Base-by-base conservation (phyloP, 306 rosid genomes). In the Comarum palustre region DNA sequence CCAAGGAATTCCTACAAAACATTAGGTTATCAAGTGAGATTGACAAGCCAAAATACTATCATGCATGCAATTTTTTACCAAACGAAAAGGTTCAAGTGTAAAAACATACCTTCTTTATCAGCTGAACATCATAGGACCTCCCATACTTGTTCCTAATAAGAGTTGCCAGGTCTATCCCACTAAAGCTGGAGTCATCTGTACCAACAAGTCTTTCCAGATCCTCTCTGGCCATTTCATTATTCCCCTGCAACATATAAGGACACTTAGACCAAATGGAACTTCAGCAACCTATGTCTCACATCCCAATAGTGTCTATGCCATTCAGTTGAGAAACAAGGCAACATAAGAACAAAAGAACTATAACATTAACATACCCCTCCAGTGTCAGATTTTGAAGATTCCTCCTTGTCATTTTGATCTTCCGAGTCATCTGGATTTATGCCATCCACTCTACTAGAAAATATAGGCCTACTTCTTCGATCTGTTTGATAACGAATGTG, bases 141-240 rank as follows among this genome's bases (percentile, higher is more conserved):
- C 97, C 98, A 73, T 94, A 91, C 85, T 89, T 94, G 73, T 91
- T 88, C 87, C 98, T 81, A 24, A 94, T 91, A 68, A 94, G 92
- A 76, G 91, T 94, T 70, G 98, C 98, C 70, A 94, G 88, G 78
- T 94, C 98, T 77, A 94, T 78, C 71, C 98, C 98, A 76, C 88
- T 91, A 65, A 94, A 94, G 22, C 76, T 29, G 20, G 98, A 91
- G 82, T 94, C 98, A 85, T 94, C 97, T 66, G 64, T 75, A 14
- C 98, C 98, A 55, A 87, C 96, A 36, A 92, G 84, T 82, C 91
- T 86, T 83, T 94, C 98, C 1, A 94, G 89, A 77, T 84, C 82
- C 57, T 89, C 92, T 65, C 96, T 86, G 46, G 89, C 84, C 66
- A 68, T 83, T 34, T 88, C 92, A 63, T 69, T 86, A 68, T 85